These are phyloP conservation scores for Ensete ventricosum DNA, from an alignment of 176 grass and related monocot genomes.

Conservation along the genomic window DNA sequence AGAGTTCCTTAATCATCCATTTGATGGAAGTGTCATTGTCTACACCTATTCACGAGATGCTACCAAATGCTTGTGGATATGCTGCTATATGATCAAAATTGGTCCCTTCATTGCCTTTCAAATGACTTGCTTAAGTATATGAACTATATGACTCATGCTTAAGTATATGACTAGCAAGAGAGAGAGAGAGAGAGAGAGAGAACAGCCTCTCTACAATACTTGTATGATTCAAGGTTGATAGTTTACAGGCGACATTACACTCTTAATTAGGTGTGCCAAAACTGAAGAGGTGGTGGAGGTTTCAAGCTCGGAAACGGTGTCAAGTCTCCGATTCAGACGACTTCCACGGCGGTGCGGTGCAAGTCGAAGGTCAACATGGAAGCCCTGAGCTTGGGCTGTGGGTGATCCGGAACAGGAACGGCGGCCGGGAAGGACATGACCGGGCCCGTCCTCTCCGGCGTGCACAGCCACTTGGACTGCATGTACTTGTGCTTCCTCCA, in stretches of 20 bases:
- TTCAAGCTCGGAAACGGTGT: not conserved
- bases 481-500: slow-evolving; percentile 90
- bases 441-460: slow-evolving; percentile 30
- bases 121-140: too few species aligned
- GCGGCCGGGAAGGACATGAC: not conserved
- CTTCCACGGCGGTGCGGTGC: slow-evolving; percentile 27
- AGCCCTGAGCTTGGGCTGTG: slow-evolving; percentile 54
- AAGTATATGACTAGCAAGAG: not conserved
- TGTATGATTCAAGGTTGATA: too few species aligned
- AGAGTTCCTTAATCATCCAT: too few species aligned
- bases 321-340: slow-evolving; percentile 23
- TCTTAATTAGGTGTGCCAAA: too few species aligned
- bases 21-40: too few species aligned
- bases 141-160: too few species aligned
- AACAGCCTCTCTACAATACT: too few species aligned
- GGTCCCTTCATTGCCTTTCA: too few species aligned
- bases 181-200: not conserved
- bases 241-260: too few species aligned
- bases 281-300: not conserved
- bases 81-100: too few species aligned
- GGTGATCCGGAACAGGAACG: slow-evolving; percentile 5
- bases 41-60: too few species aligned
- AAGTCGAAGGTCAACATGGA: slow-evolving; percentile 90
- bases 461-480: slow-evolving; percentile 76
- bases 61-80: too few species aligned